Evolutionary conservation across 306 rosid genomes (phyloP), one percentile per base, ranked within the genome.

Genomic region (Styphnolobium japonicum): DNA sequence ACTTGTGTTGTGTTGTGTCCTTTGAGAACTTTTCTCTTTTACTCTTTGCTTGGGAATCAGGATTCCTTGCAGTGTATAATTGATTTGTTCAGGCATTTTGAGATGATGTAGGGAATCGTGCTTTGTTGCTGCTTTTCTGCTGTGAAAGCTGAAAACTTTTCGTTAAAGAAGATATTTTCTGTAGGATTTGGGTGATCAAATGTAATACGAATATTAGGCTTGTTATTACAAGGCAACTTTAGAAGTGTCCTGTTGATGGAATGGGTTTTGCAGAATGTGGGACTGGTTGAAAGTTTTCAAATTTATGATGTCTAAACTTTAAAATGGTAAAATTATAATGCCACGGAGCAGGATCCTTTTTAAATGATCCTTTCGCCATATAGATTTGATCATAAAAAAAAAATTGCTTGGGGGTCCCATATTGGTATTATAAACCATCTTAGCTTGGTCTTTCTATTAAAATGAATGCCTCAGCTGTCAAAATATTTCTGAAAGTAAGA

Each of bases 61-160:
- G 71, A 53, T 68, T 78, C 81, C 46, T 29, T 52, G 23, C 60
- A 51, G 3, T 16, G 46, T n/a, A 43, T 43, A 22, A 8, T 76
- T 64, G 6, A 55, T 53, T 71, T 25, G 19, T 57, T 57, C 22
- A 29, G 19, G 27, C 52, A 51, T 37, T 74, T 78, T 12, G 51
- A 66, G 74, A 31, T 25, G 14, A 46, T 33, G 4, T 43, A 3
- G 22, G 40, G 71, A 67, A 21, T 79, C 81, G 57, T 71, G 29
- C 73, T 75, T 71, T 73, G 19, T 29, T 45, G 43, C 36, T 40
- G 75, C 78, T 72, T 78, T 79, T 53, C 16, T 53, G 60, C 52
- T 66, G 11, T 66, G 10, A 9, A 71, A 63, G 29, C 31, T 52
- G 29, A 18, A 33, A 64, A 33, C 10, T 70, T 67, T 22, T 52